Base-by-base conservation (phyloP, 106 monocot genomes). In the Dioscorea zingiberensis region DNA sequence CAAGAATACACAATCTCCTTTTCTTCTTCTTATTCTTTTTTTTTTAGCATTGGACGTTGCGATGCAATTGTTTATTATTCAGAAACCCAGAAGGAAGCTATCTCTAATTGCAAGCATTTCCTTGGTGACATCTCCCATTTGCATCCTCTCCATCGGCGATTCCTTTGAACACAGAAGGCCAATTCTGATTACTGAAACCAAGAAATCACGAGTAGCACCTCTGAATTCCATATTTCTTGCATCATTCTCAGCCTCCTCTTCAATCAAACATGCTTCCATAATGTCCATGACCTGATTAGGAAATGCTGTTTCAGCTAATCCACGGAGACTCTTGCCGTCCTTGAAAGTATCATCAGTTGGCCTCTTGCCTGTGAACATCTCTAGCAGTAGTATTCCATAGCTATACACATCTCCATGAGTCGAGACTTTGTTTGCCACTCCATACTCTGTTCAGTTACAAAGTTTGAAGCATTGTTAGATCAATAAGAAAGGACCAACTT, bases 321-420 rank as follows among this genome's bases (percentile, higher is more conserved):
- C 4, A 30, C 17, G 60, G 13, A 60, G 60, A 16, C 6, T 60
- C 14, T 16, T 14, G 27, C 17, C 29, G 13, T 30, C 60, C 29
- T 28, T n/a, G n/a, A 60, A 60, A 7, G 16, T 15, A 27, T 27
- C 28, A 30, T 30, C 29, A 28, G 28, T 60, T 27, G 60, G 60
- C 27, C 60, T 60, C 60, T 60, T 60, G 5, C 60, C 60, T n/a
- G 29, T 28, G 9, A 60, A 28, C 60, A 60, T 60, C 28, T 60
- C 60, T 12, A 60, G 29, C 13, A 60, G 27, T 14, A 27, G 60
- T 60, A 60, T 60, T 15, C 60, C 60, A 60, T 60, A 60, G 60
- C 28, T 59, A 26, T 59, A 59, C 27, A 29, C 27, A 28, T 59
- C 59, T 28, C 59, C 60, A 0, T 29, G 14, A 14, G 27, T 60